These are phyloP conservation scores for Globisporangium camurandrum DNA, from an alignment of 352 stramenopile genomes.

Conservation along the genomic window DNA sequence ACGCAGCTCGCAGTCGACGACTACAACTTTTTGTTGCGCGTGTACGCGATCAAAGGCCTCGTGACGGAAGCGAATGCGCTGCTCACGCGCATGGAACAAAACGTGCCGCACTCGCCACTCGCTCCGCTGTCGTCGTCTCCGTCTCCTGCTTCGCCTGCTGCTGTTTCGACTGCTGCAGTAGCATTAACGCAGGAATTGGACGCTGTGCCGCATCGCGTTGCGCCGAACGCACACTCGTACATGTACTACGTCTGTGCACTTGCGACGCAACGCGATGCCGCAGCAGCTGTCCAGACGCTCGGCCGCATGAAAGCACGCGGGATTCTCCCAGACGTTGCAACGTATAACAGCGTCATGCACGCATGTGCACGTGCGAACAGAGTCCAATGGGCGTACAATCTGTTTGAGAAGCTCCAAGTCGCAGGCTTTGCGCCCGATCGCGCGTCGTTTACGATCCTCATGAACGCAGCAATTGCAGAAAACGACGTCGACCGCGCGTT, in stretches of 20 bases:
- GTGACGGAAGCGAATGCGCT: slow-evolving; percentile 61
- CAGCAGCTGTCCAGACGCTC: slow-evolving; percentile 57
- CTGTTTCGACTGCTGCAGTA: slow-evolving; percentile 25
- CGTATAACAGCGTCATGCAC: slow-evolving; percentile 82
- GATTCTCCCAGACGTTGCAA: slow-evolving; percentile 37
- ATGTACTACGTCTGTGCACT: slow-evolving; percentile 74
- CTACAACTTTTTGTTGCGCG: slow-evolving; percentile 69
- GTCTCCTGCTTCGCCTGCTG: slow-evolving; percentile 11
- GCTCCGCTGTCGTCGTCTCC: slow-evolving; percentile 1
- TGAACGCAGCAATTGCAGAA: slow-evolving; percentile 68
- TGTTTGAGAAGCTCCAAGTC: slow-evolving; percentile 83
- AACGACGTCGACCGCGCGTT: slow-evolving; percentile 74
- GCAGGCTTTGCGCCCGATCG: slow-evolving; percentile 51
- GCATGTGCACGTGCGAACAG: slow-evolving; percentile 59
- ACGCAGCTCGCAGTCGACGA: slow-evolving; percentile 47
- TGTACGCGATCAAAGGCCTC: slow-evolving; percentile 63
- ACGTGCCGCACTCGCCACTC: too few relatives aligned
- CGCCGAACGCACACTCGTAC: slow-evolving; percentile 56
- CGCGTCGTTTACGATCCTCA: slow-evolving; percentile 74
- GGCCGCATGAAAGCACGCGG: slow-evolving; percentile 77
- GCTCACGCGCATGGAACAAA: slow-evolving; percentile 65
- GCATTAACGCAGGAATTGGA: slow-evolving; percentile 32
- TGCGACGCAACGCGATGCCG: slow-evolving; percentile 30
- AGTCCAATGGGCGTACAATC: slow-evolving; percentile 75
- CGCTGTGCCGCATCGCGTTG: slow-evolving; percentile 35